Evolutionary conservation across 2,329 filamentous ascomycete species (phyloP).

Genomic region (Alternaria atra): DNA sequence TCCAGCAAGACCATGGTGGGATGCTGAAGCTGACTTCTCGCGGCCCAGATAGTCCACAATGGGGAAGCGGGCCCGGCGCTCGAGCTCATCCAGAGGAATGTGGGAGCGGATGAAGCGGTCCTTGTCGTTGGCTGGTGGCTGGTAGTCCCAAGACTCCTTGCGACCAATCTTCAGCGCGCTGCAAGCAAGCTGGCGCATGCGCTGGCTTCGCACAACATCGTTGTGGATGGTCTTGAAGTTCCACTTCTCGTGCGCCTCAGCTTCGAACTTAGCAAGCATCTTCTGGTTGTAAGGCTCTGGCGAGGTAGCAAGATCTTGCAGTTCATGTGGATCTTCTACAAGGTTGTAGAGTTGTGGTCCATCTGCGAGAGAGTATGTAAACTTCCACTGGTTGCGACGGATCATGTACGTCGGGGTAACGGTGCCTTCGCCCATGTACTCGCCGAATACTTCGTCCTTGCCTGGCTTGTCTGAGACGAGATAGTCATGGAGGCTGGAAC

Average conservation of each 20-base stretch:
- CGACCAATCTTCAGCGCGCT: conserved; percentile 76
- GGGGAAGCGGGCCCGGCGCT: conserved; percentile 78
- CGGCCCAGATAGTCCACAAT: conserved; percentile 58
- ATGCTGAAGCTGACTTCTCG: conserved; percentile 42
- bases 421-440: conserved; percentile 95
- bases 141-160: conserved; percentile 81
- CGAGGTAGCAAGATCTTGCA: conserved; percentile 71
- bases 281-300: conserved; percentile 51
- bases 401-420: conserved; percentile 94
- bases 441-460: conserved; percentile 88
- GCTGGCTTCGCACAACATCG: conserved; percentile 79
- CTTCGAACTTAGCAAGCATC: conserved; percentile 69
- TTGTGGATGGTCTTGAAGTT: conserved; percentile 80
- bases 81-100: conserved; percentile 81
- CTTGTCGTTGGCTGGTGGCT: conserved; percentile 75
- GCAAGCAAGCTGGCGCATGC: conserved; percentile 81
- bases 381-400: conserved; percentile 87
- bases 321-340: conserved; percentile 75
- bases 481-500: conserved; percentile 69
- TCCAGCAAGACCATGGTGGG: conserved; percentile 48
- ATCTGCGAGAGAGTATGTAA: conserved; percentile 84
- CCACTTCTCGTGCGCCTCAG: conserved; percentile 80
- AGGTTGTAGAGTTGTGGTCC: conserved; percentile 87
- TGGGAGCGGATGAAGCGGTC: conserved; percentile 81
- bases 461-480: conserved; percentile 59